Percentiles rank a stretch among this genome's conserved stretches.
phyloP scores from a whole-genome alignment of 768 basidiomycete species.

The Tephrocybe sp. region DNA sequence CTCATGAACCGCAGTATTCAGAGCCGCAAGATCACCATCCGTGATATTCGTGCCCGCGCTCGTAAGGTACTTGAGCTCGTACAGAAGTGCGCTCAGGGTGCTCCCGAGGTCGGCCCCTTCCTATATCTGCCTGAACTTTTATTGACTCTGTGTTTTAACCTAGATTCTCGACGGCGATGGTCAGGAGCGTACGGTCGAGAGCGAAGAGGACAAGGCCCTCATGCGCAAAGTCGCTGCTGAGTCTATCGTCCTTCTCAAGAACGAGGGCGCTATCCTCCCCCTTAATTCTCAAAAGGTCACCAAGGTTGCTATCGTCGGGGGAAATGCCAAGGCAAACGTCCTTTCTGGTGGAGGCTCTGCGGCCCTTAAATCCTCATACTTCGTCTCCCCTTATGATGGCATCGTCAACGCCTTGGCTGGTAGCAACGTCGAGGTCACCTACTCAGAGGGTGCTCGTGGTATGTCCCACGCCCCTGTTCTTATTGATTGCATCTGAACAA shows the following conservation, averaged over 20 bases:
- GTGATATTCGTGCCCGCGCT: slow-evolving; percentile 67
- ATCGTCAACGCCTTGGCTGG: slow-evolving; percentile 56
- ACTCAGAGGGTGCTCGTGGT: slow-evolving; percentile 72
- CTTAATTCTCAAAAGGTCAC: slow-evolving; percentile 48
- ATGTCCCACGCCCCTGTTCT: slow-evolving; percentile 16
- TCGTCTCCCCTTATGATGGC: slow-evolving; percentile 75
- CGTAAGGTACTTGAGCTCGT: slow-evolving; percentile 66
- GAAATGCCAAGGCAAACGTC: slow-evolving; percentile 63
- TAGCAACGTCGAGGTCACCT: slow-evolving; percentile 54
- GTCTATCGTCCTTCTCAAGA: slow-evolving; percentile 77
- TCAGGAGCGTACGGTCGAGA: slow-evolving; percentile 61
- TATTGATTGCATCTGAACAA: background rate
- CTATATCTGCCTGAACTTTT: background rate
- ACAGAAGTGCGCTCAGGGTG: slow-evolving; percentile 63
- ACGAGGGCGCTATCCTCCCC: slow-evolving; percentile 55
- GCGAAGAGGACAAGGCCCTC: slow-evolving; percentile 57
- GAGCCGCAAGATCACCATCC: slow-evolving; percentile 63
- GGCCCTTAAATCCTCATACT: slow-evolving; percentile 71
- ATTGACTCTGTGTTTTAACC: background rate
- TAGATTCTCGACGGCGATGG: slow-evolving; percentile 75
- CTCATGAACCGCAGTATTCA: slow-evolving; percentile 59
- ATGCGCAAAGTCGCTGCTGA: slow-evolving; percentile 69
- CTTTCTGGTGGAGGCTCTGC: slow-evolving; percentile 76
- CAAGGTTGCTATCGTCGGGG: slow-evolving; percentile 76
- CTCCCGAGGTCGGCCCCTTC: slow-evolving; percentile 52